Conservation (phyloP, 2,329 filamentous ascomycete genomes). For the Waltergamsia citrina region DNA sequence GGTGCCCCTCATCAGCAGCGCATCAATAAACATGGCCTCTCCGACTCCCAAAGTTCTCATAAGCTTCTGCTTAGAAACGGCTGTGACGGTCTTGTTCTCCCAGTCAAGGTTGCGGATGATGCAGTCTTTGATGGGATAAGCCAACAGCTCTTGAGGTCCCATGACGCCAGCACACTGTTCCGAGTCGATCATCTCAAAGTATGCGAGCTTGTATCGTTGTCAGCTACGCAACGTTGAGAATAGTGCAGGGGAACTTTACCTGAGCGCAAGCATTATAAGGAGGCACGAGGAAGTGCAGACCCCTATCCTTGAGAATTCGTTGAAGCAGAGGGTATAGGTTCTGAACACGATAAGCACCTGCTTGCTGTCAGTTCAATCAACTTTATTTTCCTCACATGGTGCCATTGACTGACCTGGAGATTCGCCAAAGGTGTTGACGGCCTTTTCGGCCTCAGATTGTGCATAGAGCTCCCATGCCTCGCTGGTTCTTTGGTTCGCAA, state of each 20-base stretch:
- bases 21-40: conserved; percentile 72
- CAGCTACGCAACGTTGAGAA: background rate
- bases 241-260: conserved; percentile 35
- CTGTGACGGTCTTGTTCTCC: conserved; percentile 53
- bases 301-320: conserved; percentile 57
- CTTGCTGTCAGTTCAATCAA: too few species aligned
- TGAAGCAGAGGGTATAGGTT: conserved; percentile 72
- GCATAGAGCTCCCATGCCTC: conserved; percentile 85
- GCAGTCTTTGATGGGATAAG: conserved; percentile 74
- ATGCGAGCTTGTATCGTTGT: conserved; percentile 51
- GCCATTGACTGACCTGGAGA: conserved; percentile 51
- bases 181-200: conserved; percentile 60
- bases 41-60: conserved; percentile 56
- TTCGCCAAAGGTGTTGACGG: conserved; percentile 74
- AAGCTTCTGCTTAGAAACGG: conserved; percentile 57
- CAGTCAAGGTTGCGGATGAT: conserved; percentile 62
- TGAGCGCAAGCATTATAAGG: conserved; percentile 84
- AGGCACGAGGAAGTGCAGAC: conserved; percentile 69
- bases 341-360: conserved; percentile 62
- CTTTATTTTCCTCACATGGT: background rate
- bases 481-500: conserved; percentile 61
- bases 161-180: conserved; percentile 68
- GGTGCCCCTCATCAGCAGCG: conserved; percentile 73
- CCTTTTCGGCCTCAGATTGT: conserved; percentile 65
- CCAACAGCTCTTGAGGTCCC: conserved; percentile 74